Evolutionary conservation across 306 rosid genomes (phyloP), one percentile per base, ranked within the genome.

Genomic region (Cucumis hystrix): DNA sequence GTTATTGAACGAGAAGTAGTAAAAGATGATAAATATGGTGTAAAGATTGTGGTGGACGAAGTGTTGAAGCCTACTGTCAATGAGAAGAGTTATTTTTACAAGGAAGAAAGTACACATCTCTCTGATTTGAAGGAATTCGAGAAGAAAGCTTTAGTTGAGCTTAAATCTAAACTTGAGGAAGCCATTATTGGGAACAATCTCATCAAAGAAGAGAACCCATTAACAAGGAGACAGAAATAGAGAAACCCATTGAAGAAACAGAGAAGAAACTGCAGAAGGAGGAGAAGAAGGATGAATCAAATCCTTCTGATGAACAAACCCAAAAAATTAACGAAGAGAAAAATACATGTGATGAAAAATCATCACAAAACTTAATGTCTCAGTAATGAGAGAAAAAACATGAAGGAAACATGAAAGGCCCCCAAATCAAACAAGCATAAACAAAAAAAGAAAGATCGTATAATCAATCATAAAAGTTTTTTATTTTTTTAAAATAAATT

Each of bases 61-160:
- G 43, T 40, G 4, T 59, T 40, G 69, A 76, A 82, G 41, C 82
- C 84, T 6, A 33, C 9, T 3, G 16, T 79, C 3, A 60, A 82
- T 39, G 86, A 83, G 37, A 85, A 74, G 62, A 85, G 88, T 84
- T 68, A 83, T 78, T 85, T 86, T 45, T 85, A 74, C 33, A 85
- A 80, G 62, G 88, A 85, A 28, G 88, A 85, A 65, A 85, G 88
- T 77, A 85, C 82, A 77, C 79, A 52, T 47, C 86, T 83, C 3
- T 82, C 84, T 3, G 88, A 85, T 82, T 76, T 85, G 23, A 85
- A 82, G 37, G 84, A 82, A 55, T 82, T 67, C 7, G 88, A 85
- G 77, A 74, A 35, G 56, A 82, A 85, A 75, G 88, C 88, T 20
- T 63, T 85, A 59, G 62, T 7, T 16, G 86, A 82, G 8, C 40